These are phyloP conservation scores for Tulasnella sp. DNA, from an alignment of 768 basidiomycete genomes.

Conservation along the genomic window DNA sequence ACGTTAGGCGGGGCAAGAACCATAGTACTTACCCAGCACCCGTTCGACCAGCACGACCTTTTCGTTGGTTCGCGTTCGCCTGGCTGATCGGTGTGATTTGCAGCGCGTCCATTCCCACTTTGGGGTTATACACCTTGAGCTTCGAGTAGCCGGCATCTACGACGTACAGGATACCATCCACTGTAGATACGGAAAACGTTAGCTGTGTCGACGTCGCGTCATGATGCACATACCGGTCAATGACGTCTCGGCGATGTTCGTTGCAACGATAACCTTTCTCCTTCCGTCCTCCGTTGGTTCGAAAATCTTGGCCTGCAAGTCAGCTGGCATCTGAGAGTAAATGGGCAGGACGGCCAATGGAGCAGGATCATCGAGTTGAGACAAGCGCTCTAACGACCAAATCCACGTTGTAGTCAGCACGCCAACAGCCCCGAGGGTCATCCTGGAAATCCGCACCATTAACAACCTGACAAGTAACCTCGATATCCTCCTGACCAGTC, in stretches of 20 bases:
- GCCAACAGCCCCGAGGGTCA: conserved; percentile 10
- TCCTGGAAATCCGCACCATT: conserved; percentile 54
- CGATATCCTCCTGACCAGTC: conserved; percentile 99
- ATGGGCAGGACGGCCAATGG: conserved; percentile 91
- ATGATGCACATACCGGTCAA: conserved; percentile 62
- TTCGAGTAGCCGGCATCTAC: conserved; percentile 97
- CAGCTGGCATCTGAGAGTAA: conserved; percentile 99
- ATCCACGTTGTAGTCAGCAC: conserved; percentile 1
- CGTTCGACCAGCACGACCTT: conserved; percentile 93
- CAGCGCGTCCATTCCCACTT: conserved; percentile 98
- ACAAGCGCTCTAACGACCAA: conserved; percentile 68
- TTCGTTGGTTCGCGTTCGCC: conserved; percentile 94
- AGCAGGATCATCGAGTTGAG: conserved; percentile 86
- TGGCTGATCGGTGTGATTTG: conserved; percentile 99
- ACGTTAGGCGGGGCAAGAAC: background rate
- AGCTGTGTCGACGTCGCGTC: background rate
- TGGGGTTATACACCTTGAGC: conserved; percentile 97
- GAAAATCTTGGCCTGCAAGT: conserved; percentile 97
- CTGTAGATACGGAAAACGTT: conserved; percentile 42
- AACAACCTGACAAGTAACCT: conserved; percentile 91
- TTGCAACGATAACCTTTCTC: conserved; percentile 95
- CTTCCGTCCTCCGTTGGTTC: conserved; percentile 90
- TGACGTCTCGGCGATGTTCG: conserved; percentile 98
- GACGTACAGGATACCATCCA: conserved; percentile 96
- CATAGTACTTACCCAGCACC: conserved; percentile 73